A percentile compares a stretch with the other conserved stretches of the same genome.
Conservation (phyloP, 495 filamentous ascomycete species). For the Tuber borchii region DNA sequence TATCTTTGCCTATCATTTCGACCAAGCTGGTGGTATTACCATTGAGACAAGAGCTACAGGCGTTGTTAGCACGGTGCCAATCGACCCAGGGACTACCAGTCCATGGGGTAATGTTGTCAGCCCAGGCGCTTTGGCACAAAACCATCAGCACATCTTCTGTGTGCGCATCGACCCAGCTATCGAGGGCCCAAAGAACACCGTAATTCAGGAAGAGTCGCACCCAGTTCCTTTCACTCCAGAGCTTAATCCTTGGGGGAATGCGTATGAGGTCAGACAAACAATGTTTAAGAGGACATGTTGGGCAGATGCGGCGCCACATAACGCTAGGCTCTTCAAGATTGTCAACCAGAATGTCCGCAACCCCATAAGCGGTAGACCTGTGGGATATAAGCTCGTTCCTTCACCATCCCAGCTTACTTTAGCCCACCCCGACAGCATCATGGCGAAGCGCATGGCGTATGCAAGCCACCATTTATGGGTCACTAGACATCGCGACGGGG, state of each 20-base stretch:
- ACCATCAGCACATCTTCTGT: conserved; percentile 54
- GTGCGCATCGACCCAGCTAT: conserved; percentile 53
- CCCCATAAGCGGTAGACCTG: conserved; percentile 42
- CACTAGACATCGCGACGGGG: conserved; percentile 43
- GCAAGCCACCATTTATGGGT: conserved; percentile 45
- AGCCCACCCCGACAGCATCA: conserved; percentile 43
- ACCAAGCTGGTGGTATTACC: conserved; percentile 50
- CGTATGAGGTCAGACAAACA: conserved; percentile 48
- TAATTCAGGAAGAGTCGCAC: conserved; percentile 50
- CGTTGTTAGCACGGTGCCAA: conserved; percentile 47
- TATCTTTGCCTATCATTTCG: conserved; percentile 52
- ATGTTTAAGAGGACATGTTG: conserved; percentile 47
- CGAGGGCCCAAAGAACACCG: conserved; percentile 50
- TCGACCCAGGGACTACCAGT: conserved; percentile 48
- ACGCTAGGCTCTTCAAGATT: conserved; percentile 49
- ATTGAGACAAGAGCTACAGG: conserved; percentile 50
- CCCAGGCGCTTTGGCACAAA: conserved; percentile 48
- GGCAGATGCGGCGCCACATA: conserved; percentile 48
- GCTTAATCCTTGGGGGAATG: conserved; percentile 49
- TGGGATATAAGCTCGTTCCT: conserved; percentile 44
- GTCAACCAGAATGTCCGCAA: conserved; percentile 48
- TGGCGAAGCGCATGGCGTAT: conserved; percentile 43
- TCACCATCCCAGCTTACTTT: conserved; percentile 42
- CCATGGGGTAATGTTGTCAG: conserved; percentile 50
- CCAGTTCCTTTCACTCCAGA: conserved; percentile 44